Evolutionary conservation across 2,329 filamentous ascomycete genomes (phyloP), one percentile per base, ranked within the genome.

Genomic region (Hypoxylon rubiginosum): DNA sequence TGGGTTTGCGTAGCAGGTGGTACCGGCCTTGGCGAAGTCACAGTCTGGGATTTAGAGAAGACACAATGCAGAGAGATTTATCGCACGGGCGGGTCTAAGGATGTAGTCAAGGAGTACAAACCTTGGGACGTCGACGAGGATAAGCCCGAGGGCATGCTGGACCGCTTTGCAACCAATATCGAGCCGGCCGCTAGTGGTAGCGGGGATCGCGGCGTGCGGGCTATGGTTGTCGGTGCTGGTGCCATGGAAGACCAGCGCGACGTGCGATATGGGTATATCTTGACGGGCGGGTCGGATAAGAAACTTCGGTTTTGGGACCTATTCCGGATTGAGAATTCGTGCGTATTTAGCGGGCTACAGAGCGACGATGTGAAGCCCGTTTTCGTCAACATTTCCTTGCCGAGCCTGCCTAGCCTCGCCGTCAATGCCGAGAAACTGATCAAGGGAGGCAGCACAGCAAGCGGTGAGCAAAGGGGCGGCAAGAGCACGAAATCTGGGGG

Each of bases 241-340:
- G 83, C 86, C 4, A 86, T 88, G 24, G 90, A 93, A 54, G 89
- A 92, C 53, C 89, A 89, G 62, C 85, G 88, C 46, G 92, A 94
- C 50, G 86, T 91, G 3, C 90, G 91, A 62, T 90, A 93, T 73
- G 91, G 92, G 0, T 97, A 96, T 76, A 87, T 97, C 50, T 82
- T 99, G 39, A 96, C 93, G 0, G 94, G 91, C 17, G 95, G 95
- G 0, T 92, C 92, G 10, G 96, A 98, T 79, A 93, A 92, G 80
- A 96, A 92, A 79, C 87, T 99, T 17, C 89, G 96, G 9, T 98
- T 97, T 80, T 99, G 96, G 96, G 95, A 99, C 75, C 85, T 96
- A 13, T 85, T 88, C 9, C 90, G 90, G 9, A 85, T 93, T 9
- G 93, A 97, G 74, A 87, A 89, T 64, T 97, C 93, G 43, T 84